Base-by-base conservation (phyloP, 139 green algal genomes). In the Limnomonas spitsbergensis region DNA sequence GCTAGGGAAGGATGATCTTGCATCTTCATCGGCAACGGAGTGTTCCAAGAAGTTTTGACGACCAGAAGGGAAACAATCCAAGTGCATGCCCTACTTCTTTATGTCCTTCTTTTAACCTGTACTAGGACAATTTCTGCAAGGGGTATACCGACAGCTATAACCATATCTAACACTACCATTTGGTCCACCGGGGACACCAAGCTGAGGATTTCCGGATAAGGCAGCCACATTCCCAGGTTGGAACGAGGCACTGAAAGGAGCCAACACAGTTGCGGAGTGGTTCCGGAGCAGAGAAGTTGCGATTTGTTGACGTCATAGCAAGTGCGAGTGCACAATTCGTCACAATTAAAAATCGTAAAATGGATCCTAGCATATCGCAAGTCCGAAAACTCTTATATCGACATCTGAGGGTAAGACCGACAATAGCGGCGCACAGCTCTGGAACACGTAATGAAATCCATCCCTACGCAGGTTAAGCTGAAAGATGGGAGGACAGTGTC, bases 401-500 rank as follows among this genome's bases (percentile, higher is more conserved):
- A 7, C 4, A 34, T 29, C 35, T 74, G 34, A 39, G 35, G n/a
- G 35, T 47, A 34, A 7, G 34, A 53, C 67, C 67, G 34, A 7
- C 35, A 74, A 6, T 34, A 40, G 3, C 35, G 4, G 4, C 27
- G 35, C 4, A 3, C 32, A 4, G 14, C 32, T 74, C 14, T 34
- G 6, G 4, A 31, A 35, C 20, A 69, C 26, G 4, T 35, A 6
- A 27, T 27, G n/a, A 7, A 37, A 6, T 24, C 27, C 56, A 47
- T 40, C 3, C 67, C 40, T 47, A 26, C 34, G 3, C 35, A 74
- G 67, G 67, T 74, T 26, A 4, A 29, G 67, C n/a, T 88, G 14
- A 85, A 72, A 27, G 84, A 88, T 40, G 82, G 84, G 0, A 54
- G 84, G 7, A 61, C 77, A 1, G 36, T 88, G 7, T 38, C 73